Base-by-base conservation (phyloP, 2,329 filamentous ascomycete species). In the Neurospora sp. region DNA sequence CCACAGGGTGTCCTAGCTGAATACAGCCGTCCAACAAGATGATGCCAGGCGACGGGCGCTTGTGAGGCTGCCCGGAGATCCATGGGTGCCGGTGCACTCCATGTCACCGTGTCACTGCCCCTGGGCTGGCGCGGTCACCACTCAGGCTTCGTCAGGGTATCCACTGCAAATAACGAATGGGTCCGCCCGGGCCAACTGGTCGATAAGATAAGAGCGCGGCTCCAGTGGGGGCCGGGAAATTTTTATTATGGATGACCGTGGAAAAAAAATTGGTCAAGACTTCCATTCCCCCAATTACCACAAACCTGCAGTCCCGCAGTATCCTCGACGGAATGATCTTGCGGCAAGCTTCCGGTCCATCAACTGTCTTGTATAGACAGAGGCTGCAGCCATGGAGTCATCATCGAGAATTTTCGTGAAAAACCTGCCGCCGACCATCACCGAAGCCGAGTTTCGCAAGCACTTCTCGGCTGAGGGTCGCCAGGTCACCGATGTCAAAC, bases 401-500 rank as follows among this genome's bases (percentile, higher is more conserved):
- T 85, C 85, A 80, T 96, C 92, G 79, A 89, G 86, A 74, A 84
- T 91, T 67, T 91, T 96, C 83, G 83, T 98, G 87, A 86, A 91
- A 87, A 85, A 94, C 72, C 84, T 99, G 71, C 96, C 96, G 66
- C 93, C 93, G 40, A 92, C 88, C 69, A 91, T 97, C 76, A 90
- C 89, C 12, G 93, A 96, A 81, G 89, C 90, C 68, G 92, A 96
- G 74, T 91, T 98, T 78, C 89, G 89, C 78, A 93, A 92, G 78
- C 94, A 98, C 82, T 99, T 99, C 81, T 88, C 91, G 71, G 86
- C 83, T 52, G 82, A 88, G 75, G 90, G 90, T 72, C 88, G 88
- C 72, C 84, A 91, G 73, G 88, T 97, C 78, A 98, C 95, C 68
- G 96, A 99, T 82, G 88, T 93, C 76, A 97, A 97, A 85, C 87